Conservation (phyloP, 1,284 basidiomycete genomes). For the Cryptococcus sp. region DNA sequence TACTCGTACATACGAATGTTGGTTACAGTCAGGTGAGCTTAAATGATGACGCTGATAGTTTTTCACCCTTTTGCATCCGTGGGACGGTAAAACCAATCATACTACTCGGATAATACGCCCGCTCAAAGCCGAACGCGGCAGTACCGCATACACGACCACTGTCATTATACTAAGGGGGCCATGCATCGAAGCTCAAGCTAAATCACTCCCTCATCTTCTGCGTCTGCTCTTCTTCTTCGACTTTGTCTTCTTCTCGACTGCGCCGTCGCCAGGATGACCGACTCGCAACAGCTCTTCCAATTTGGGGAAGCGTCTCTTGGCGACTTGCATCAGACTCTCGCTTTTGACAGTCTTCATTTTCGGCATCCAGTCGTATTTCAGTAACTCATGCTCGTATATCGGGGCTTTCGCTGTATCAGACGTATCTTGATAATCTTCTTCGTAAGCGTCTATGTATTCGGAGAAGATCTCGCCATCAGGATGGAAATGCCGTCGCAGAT, state of each 20-base stretch:
- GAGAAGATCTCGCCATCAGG: conserved; percentile 2
- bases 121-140: conserved; percentile 6
- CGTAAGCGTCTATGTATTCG: background rate
- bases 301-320: conserved; percentile 10
- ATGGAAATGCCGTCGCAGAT: conserved; percentile 17
- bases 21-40: background rate
- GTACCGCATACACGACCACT: too few relatives aligned
- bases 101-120: conserved; percentile 3
- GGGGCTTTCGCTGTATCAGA: background rate
- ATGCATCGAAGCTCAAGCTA: background rate
- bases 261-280: background rate
- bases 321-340: conserved; percentile 9
- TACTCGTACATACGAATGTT: too few relatives aligned
- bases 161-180: too few relatives aligned
- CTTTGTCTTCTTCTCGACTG: background rate
- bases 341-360: conserved; percentile 17
- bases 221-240: conserved; percentile 2
- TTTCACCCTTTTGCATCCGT: background rate
- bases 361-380: conserved; percentile 21
- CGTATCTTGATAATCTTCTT: background rate
- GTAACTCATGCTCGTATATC: conserved; percentile 16
- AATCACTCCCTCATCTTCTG: background rate
- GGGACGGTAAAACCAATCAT: background rate
- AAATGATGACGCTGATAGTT: background rate
- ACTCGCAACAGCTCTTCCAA: conserved; percentile 10